Conservation (phyloP, 106 monocot species). For the Amphibolis antarctica region DNA sequence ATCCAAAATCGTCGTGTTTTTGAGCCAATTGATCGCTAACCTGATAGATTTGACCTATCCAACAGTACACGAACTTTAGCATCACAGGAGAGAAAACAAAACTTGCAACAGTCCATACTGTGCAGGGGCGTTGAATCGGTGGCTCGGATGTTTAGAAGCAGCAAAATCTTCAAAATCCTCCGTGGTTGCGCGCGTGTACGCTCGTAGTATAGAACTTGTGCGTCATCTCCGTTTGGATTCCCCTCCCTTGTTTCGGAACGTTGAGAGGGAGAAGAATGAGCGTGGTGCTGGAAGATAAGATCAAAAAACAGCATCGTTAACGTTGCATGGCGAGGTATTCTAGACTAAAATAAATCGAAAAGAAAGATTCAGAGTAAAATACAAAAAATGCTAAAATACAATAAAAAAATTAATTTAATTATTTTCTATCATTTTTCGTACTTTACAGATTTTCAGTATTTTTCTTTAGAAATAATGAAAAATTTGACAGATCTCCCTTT, state of each 20-base stretch:
- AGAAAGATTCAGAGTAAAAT: no score
- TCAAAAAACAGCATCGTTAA: background rate
- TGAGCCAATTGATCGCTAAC: no score
- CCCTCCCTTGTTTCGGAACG: conserved; percentile 67
- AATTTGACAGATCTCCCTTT: no score
- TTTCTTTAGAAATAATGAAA: no score
- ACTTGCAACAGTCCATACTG: no score
- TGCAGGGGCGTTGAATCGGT: background rate
- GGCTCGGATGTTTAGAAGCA: background rate
- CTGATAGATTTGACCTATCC: background rate
- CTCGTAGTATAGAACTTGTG: background rate
- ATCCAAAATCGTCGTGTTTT: no score
- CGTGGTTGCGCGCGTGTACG: background rate
- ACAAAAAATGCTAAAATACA: no score
- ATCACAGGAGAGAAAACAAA: no score
- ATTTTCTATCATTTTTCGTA: no score
- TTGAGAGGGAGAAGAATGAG: conserved; percentile 92
- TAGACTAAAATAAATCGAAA: background rate
- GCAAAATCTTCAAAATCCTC: background rate
- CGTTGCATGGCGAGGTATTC: background rate
- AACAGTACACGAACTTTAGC: background rate
- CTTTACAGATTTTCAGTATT: no score
- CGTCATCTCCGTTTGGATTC: conserved; percentile 68
- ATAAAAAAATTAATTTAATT: no score
- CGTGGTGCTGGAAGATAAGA: conserved; percentile 42